Conservation (phyloP, 1,139 yeast species). For the Petasospora fabianii region DNA sequence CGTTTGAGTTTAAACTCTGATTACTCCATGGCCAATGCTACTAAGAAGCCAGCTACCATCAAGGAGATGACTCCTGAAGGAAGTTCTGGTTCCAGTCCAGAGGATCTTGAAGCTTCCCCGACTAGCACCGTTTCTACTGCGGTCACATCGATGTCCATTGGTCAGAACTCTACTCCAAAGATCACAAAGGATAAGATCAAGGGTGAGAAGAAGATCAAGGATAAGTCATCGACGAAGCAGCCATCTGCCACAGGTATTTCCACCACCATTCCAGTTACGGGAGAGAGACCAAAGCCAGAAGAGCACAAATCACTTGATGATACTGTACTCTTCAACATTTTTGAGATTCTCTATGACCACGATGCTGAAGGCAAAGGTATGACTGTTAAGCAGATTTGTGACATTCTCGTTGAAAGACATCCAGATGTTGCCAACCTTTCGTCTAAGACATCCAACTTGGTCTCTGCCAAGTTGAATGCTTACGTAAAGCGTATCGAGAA, state of each 20-base stretch:
- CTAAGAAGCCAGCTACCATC: slow-evolving; percentile 15
- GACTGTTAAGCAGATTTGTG: slow-evolving; percentile 85
- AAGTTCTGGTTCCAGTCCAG: slow-evolving; percentile 30
- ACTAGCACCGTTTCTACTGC: slow-evolving; percentile 20
- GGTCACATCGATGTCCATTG: slow-evolving; percentile 17
- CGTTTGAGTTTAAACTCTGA: slow-evolving; percentile 32
- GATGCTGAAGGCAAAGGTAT: slow-evolving; percentile 70
- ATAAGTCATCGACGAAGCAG: slow-evolving; percentile 35
- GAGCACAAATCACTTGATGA: slow-evolving; percentile 69
- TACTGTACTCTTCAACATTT: slow-evolving; percentile 70
- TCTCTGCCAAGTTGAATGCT: slow-evolving; percentile 77
- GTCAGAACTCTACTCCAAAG: slow-evolving; percentile 9
- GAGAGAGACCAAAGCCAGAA: slow-evolving; percentile 71
- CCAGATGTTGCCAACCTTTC: slow-evolving; percentile 80
- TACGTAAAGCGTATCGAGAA: slow-evolving; percentile 78
- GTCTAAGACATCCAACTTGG: slow-evolving; percentile 77
- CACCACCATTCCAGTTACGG: slow-evolving; percentile 75
- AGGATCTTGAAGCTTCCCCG: slow-evolving; percentile 25
- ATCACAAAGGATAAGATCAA: slow-evolving; percentile 32
- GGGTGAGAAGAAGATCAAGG: slow-evolving; percentile 25
- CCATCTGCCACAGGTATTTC: slow-evolving; percentile 56
- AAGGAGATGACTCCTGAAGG: slow-evolving; percentile 29
- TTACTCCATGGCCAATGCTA: slow-evolving; percentile 15
- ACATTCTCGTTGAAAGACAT: slow-evolving; percentile 63
- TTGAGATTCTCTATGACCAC: slow-evolving; percentile 61